Base-by-base conservation (phyloP, 2,329 filamentous ascomycete species). In the Trichothecium roseum region DNA sequence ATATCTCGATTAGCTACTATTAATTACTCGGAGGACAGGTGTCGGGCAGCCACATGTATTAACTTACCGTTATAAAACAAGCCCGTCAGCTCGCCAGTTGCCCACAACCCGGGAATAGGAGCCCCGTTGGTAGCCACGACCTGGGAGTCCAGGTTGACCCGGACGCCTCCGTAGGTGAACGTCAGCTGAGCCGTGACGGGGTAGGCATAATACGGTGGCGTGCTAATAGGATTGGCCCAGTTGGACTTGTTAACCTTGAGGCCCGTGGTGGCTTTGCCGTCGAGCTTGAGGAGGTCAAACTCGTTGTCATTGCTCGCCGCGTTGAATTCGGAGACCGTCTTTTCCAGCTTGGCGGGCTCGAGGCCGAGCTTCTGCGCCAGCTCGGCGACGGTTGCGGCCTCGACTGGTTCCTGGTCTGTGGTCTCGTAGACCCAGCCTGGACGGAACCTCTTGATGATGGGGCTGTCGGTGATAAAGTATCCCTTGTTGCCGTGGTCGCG, bases 211-310 rank as follows among this genome's bases (percentile, higher is more conserved):
- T 30, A 30, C 6, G 28, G 28, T 8, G 28, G n/a, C 6, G 13
- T 30, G 6, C 8, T 17, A n/a, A 30, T 30, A 13, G 28, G 28
- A 13, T 30, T 30, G 28, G 28, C 28, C 28, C 28, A 30, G 28
- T 30, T 30, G 28, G 28, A 14, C 28, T 30, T 30, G 15, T 30
- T 30, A 13, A 30, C 28, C 28, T 30, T 30, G 28, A 30, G 28
- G 5, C 28, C 28, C 6, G 13, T 30, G 28, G 28, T 30, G 28
- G 28, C 28, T 13, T 30, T 30, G 28, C 28, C 28, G 28, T 30
- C 28, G 28, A 30, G 28, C 28, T 30, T 30, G 28, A 30, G 28
- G n/a, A 30, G 28, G n/a, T 30, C 28, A 17, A 30, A 30, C 13
- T 14, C n/a, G 6, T 30, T 30, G 28, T 30, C 28, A 13, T 30